These are phyloP conservation scores for Vitis labrusca DNA, from an alignment of 164 flowering plant genomes.

Conservation along the genomic window DNA sequence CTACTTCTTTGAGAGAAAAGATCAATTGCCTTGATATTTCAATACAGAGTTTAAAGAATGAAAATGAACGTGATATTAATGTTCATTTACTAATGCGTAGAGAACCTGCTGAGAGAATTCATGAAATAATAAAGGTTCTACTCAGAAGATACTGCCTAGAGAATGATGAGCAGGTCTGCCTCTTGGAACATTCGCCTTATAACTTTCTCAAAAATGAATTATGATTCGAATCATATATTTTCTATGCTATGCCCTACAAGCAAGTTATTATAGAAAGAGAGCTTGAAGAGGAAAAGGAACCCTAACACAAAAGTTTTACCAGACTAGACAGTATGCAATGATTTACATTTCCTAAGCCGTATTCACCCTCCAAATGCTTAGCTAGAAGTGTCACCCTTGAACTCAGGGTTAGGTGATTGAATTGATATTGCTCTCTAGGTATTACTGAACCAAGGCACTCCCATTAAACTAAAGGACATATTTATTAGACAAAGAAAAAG, in stretches of 20 bases:
- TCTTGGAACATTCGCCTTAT: not conserved
- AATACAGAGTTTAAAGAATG: constrained; percentile 24
- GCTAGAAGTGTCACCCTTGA: no score
- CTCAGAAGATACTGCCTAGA: constrained; percentile 12
- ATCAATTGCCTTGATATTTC: constrained; percentile 25
- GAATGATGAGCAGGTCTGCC: constrained; percentile 35
- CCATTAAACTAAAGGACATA: no score
- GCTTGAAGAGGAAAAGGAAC: no score
- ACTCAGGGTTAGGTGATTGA: no score
- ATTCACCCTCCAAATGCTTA: no score
- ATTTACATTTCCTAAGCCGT: no score
- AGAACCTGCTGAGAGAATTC: constrained; percentile 33
- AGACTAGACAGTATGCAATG: no score
- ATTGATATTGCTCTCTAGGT: no score
- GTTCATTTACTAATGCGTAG: constrained; percentile 11
- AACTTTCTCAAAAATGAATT: constrained; percentile 3
- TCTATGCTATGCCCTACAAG: not conserved
- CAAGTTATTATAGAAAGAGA: not conserved
- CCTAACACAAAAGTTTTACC: no score
- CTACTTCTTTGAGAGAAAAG: constrained; percentile 32
- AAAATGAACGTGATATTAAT: constrained; percentile 16
- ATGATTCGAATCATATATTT: not conserved
- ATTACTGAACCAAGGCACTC: no score
- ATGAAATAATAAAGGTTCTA: constrained; percentile 39
- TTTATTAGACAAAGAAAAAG: no score